A percentile compares a stretch with the other conserved stretches of the same genome.
Evolutionary conservation across 345 rosid genomes (phyloP).

Genomic region (Ricinus communis): DNA sequence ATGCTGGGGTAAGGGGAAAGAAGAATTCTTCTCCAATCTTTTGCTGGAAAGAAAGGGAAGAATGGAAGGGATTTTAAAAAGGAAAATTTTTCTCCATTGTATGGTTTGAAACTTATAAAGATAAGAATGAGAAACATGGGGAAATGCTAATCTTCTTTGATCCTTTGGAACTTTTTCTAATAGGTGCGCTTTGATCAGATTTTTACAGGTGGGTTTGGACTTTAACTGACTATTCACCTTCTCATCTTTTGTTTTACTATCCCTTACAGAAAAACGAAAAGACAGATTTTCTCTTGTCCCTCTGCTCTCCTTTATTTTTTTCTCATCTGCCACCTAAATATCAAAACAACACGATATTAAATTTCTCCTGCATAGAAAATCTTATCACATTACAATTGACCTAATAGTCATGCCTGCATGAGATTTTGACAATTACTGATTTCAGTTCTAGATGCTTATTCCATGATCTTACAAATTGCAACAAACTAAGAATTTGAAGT

Average conservation of each 20-base stretch:
- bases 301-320: not conserved
- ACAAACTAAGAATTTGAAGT: not conserved
- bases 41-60: too few species aligned
- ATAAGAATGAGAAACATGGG: not conserved
- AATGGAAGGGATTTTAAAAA: too few species aligned
- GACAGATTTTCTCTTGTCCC: not conserved
- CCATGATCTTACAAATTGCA: too few species aligned
- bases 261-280: not conserved
- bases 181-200: not conserved
- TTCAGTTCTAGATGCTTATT: too few species aligned
- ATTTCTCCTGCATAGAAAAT: not conserved
- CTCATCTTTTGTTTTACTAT: too few species aligned
- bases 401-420: not conserved
- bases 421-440: not conserved
- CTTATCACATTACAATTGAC: not conserved
- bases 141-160: not conserved
- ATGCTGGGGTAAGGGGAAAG: too few species aligned
- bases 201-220: not conserved
- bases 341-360: not conserved
- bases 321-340: not conserved
- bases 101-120: not conserved
- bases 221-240: too few species aligned
- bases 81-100: too few species aligned
- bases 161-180: not conserved
- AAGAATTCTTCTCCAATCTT: too few species aligned